Evolutionary conservation across 768 basidiomycete genomes (phyloP).

Genomic region (Amanita thiersii): DNA sequence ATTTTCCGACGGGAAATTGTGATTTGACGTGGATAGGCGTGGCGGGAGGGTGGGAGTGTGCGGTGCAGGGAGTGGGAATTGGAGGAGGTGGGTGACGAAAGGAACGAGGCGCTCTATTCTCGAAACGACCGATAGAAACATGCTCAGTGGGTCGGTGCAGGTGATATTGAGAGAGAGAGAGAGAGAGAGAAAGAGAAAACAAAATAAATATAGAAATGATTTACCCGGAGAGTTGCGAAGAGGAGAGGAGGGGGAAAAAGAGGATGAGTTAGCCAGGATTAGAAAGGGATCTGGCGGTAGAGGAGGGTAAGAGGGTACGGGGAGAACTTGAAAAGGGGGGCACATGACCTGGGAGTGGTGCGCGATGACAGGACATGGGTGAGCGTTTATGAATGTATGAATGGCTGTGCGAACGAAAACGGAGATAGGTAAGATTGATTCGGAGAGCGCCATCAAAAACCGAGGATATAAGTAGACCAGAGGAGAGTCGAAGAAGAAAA

Average conservation of each 20-base stretch:
- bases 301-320: too few species aligned
- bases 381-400: background rate
- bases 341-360: too few species aligned
- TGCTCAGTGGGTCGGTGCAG: background rate
- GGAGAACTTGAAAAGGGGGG: too few species aligned
- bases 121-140: background rate
- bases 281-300: too few species aligned
- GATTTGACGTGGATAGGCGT: too few species aligned
- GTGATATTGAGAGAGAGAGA: background rate
- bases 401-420: background rate
- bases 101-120: background rate
- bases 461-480: background rate
- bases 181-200: background rate
- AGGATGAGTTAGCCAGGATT: too few species aligned
- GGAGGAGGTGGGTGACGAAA: background rate
- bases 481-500: too few species aligned
- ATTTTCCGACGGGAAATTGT: too few species aligned
- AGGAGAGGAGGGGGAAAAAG: too few species aligned
- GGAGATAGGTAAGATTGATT: too few species aligned
- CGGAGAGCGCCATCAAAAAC: background rate
- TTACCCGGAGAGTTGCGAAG: too few species aligned
- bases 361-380: background rate
- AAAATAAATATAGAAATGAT: too few species aligned
- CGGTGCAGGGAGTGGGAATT: background rate
- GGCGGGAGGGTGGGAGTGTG: background rate